These are phyloP conservation scores for Firmiana major DNA, from an alignment of 345 rosid species.

Conservation along the genomic window DNA sequence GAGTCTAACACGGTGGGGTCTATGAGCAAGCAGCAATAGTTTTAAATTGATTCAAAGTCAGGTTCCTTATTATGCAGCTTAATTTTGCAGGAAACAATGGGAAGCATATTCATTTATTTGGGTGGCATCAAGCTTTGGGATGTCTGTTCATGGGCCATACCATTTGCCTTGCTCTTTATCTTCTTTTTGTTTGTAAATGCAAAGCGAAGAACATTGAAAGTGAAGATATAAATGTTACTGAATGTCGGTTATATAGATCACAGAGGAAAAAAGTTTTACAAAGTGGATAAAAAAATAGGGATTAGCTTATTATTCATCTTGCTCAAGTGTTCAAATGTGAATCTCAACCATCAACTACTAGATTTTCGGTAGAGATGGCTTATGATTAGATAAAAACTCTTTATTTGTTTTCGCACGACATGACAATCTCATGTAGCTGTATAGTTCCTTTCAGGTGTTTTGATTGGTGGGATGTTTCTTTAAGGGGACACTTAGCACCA, in stretches of 20 bases:
- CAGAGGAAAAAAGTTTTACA: slow-evolving; percentile 8
- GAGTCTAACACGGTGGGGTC: neutral
- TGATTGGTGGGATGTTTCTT: slow-evolving; percentile 8
- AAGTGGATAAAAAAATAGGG: neutral
- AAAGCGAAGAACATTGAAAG: slow-evolving; percentile 63
- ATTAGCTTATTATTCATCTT: neutral
- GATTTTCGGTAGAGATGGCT: neutral
- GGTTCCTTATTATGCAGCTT: neutral
- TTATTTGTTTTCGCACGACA: neutral
- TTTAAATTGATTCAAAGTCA: neutral
- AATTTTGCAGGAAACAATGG: slow-evolving; percentile 42
- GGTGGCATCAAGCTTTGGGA: slow-evolving; percentile 36
- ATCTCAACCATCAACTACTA: neutral
- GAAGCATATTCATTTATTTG: slow-evolving; percentile 31
- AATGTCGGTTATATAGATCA: slow-evolving; percentile 23
- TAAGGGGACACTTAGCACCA: neutral
- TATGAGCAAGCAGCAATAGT: neutral
- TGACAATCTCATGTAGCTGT: neutral
- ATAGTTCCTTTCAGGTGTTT: slow-evolving; percentile 4
- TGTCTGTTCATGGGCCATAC: slow-evolving; percentile 30
- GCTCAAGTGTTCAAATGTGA: neutral
- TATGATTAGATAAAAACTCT: neutral
- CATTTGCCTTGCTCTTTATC: slow-evolving; percentile 36
- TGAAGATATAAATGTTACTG: slow-evolving; percentile 47
- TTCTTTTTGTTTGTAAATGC: slow-evolving; percentile 53